phyloP scores from a whole-genome alignment of 768 basidiomycete genomes.

The Podaxis sp. region DNA sequence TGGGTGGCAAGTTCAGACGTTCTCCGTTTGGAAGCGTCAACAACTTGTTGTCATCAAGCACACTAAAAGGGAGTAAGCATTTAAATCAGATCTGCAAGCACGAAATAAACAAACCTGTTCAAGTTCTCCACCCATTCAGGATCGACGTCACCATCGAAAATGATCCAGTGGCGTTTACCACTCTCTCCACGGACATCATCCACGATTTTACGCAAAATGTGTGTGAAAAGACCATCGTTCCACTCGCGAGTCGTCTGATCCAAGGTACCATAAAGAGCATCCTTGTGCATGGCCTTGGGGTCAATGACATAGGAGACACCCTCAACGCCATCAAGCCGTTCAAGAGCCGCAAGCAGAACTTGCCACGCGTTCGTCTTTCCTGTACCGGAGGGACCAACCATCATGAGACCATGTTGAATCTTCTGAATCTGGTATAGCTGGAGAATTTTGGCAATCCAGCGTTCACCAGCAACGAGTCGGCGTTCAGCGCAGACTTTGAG shows the following conservation, averaged over 20 bases:
- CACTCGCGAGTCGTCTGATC: conserved; percentile 98
- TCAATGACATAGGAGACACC: conserved; percentile 97
- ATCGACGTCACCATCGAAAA: conserved; percentile 99
- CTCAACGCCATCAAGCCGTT: conserved; percentile 88
- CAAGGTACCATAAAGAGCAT: conserved; percentile 94
- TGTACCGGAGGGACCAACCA: conserved; percentile 97
- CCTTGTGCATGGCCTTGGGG: conserved; percentile 99
- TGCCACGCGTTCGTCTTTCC: conserved; percentile 99
- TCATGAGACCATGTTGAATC: conserved; percentile 99
- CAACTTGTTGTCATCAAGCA: conserved; percentile 97
- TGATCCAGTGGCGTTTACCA: conserved; percentile 96
- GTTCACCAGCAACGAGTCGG: conserved; percentile 81
- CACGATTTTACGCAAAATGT: conserved; percentile 95
- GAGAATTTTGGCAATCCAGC: conserved; percentile 93
- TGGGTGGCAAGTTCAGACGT: conserved; percentile 92
- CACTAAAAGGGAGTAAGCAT: conserved; percentile 48
- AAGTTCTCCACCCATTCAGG: conserved; percentile 99
- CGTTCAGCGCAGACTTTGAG: conserved; percentile 82
- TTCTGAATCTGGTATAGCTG: conserved; percentile 99
- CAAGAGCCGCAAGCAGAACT: conserved; percentile 85
- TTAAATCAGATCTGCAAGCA: conserved; percentile 4
- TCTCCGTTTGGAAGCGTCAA: conserved; percentile 97
- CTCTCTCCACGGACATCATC: conserved; percentile 99
- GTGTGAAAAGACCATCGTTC: conserved; percentile 99
- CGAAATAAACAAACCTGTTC: conserved; percentile 72